These are phyloP conservation scores for Fusarium sterilihyphosum DNA, from an alignment of 2,329 filamentous ascomycete genomes.

Conservation along the genomic window DNA sequence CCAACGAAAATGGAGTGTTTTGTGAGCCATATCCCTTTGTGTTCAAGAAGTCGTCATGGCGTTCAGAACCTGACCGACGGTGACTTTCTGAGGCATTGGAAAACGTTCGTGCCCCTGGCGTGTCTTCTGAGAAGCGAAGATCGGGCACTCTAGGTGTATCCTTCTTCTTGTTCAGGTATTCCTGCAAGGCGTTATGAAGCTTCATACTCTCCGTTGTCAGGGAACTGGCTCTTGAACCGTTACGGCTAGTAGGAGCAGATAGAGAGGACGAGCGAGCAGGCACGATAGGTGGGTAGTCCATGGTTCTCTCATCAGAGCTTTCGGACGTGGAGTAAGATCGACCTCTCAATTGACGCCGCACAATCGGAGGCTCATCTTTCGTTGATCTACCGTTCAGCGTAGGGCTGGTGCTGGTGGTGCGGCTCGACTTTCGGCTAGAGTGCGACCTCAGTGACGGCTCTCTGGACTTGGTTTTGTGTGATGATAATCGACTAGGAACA, in stretches of 20 bases:
- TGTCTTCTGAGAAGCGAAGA: constrained; percentile 26
- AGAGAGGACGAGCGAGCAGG: constrained; percentile 68
- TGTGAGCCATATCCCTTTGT: constrained; percentile 63
- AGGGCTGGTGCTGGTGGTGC: constrained; percentile 63
- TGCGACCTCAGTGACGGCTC: constrained; percentile 68
- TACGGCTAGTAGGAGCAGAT: constrained; percentile 70
- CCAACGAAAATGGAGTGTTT: constrained; percentile 70
- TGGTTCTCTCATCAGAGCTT: constrained; percentile 63
- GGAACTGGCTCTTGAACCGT: constrained; percentile 63
- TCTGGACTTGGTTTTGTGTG: constrained; percentile 61
- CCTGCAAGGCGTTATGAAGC: constrained; percentile 59
- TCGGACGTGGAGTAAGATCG: constrained; percentile 60
- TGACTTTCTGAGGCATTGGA: constrained; percentile 45
- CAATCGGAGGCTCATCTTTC: constrained; percentile 55
- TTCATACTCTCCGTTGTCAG: constrained; percentile 68
- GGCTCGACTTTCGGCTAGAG: constrained; percentile 66
- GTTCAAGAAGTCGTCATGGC: constrained; percentile 64
- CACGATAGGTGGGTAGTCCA: constrained; percentile 68
- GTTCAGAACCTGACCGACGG: constrained; percentile 55
- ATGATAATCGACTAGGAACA: constrained; percentile 67
- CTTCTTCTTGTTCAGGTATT: constrained; percentile 38
- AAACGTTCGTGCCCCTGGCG: neutral
- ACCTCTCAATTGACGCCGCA: constrained; percentile 54
- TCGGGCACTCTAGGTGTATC: constrained; percentile 16
- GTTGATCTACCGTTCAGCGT: constrained; percentile 54